Evolutionary conservation across 768 basidiomycete genomes (phyloP), one percentile per base, ranked within the genome.

Genomic region (Dacryopinax spathularia): DNA sequence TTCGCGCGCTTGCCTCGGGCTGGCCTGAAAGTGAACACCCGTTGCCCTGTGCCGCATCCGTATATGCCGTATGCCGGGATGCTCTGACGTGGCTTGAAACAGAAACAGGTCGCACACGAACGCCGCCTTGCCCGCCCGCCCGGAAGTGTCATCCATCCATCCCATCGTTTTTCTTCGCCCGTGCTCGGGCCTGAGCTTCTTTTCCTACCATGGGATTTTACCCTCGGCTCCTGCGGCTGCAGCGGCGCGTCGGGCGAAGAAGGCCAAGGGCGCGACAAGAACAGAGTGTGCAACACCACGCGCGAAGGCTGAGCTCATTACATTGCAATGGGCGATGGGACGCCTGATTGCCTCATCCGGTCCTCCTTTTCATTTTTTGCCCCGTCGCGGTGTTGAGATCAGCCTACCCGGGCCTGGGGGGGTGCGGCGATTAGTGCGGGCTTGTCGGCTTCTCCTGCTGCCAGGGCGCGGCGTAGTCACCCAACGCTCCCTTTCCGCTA

Each of bases 41-140:
- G n/a, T n/a, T n/a, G 48, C 48, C 48, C 48, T 56, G 48, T 56
- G 48, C 48, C 48, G 48, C 31, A 56, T 56, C 48, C 48, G 48
- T 56, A 9, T 37, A 10, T 56, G 48, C 48, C 48, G 48, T 56
- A 10, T 56, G 48, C 48, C 48, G 48, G 48, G 20, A 37, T 56
- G 25, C 48, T 56, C 48, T 56, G 48, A 56, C 48, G 48, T 56
- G 48, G 48, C 48, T 56, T 56, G 48, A 56, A 56, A 56, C 48
- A 56, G 48, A 56, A 56, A 56, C 48, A 56, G 13, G 25, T 56
- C 48, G 18, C 39, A 41, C 18, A 41, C 7, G 18, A 15, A 18
- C 39, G 39, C 36, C 36, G n/a, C 36, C 36, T 37, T n/a, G 36
- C 36, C 36, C 36, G 36, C 36, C 36, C 36, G 36, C n/a, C 36